These are phyloP conservation scores for Laguncularia racemosa DNA, from an alignment of 345 rosid species.

Conservation along the genomic window DNA sequence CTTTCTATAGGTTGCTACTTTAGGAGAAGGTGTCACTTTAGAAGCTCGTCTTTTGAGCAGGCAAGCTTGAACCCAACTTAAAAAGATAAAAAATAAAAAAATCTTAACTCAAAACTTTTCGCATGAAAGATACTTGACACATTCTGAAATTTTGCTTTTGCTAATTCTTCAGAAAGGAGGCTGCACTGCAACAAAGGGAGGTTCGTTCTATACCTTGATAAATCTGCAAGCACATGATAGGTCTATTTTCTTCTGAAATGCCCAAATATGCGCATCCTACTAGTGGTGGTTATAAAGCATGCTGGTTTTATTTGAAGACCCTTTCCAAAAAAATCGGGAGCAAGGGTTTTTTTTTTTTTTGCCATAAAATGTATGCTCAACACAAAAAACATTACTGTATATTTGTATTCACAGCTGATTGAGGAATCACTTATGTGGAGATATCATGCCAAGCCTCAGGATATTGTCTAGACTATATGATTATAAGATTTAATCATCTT, in stretches of 20 bases:
- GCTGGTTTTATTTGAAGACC: too few relatives aligned
- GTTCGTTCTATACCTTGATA: constrained; percentile 29
- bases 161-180: constrained; percentile 69
- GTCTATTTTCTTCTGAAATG: too few relatives aligned
- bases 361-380: too few relatives aligned
- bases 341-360: too few relatives aligned
- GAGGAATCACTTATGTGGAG: not conserved
- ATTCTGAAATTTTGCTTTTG: constrained; percentile 11
- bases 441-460: not conserved
- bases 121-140: not conserved
- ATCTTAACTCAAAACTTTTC: not conserved
- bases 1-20: constrained; percentile 54
- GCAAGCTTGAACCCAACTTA: constrained; percentile 30
- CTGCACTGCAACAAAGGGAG: constrained; percentile 88
- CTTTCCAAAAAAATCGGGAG: too few relatives aligned
- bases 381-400: not conserved
- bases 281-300: too few relatives aligned
- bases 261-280: too few relatives aligned
- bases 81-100: not conserved
- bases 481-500: not conserved
- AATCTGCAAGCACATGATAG: not conserved
- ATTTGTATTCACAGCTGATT: not conserved
- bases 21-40: constrained; percentile 83
- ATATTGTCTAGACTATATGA: not conserved
- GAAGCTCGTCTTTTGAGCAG: constrained; percentile 83